Conservation (phyloP, 176 grass and related monocot species). For the Rhynchospora tenuis region DNA sequence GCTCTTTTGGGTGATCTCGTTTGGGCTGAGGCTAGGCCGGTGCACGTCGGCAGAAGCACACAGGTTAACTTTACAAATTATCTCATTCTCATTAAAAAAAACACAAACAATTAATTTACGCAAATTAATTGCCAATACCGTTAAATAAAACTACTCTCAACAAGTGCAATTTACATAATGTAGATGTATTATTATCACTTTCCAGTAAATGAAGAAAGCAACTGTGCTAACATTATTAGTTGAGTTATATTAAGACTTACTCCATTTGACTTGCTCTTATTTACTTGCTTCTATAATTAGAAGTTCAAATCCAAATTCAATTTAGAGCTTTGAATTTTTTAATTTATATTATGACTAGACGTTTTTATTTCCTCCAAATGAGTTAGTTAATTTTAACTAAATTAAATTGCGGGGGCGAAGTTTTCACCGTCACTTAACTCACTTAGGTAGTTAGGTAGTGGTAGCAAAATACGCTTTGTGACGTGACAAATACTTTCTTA, state of each 20-base stretch:
- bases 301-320: not conserved
- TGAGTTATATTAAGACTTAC: too few relatives aligned
- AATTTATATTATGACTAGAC: not conserved
- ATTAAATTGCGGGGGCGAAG: too few relatives aligned
- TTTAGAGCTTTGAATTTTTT: not conserved
- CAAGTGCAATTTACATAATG: too few relatives aligned
- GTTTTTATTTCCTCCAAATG: not conserved
- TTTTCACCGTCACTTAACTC: too few relatives aligned
- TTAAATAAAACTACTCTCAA: too few relatives aligned
- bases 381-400: not conserved
- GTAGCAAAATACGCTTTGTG: not conserved
- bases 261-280: too few relatives aligned
- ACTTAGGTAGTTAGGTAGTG: too few relatives aligned
- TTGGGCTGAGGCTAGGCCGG: constrained; percentile 51
- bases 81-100: not conserved
- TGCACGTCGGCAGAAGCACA: constrained; percentile 57
- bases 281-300: too few relatives aligned
- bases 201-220: too few relatives aligned
- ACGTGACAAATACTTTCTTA: not conserved
- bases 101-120: not conserved
- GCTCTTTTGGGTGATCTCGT: constrained; percentile 59
- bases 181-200: too few relatives aligned
- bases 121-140: not conserved
- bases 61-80: constrained; percentile 30
- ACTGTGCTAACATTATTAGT: too few relatives aligned